phyloP scores from a whole-genome alignment of 176 grass and related monocot genomes.

The Carex myosuroides region DNA sequence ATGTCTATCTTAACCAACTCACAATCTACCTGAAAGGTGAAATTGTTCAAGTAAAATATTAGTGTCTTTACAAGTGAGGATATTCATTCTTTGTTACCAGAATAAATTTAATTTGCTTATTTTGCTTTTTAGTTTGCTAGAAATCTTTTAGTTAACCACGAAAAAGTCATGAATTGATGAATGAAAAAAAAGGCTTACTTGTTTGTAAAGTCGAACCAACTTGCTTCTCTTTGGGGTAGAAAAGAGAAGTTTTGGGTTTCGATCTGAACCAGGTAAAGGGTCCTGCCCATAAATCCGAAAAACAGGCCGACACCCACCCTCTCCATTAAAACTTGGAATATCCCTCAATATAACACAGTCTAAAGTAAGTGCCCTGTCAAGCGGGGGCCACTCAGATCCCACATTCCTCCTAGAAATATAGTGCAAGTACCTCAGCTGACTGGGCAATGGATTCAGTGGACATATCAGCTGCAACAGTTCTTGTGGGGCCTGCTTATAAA shows the following conservation, averaged over 20 bases:
- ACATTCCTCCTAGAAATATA: constrained; percentile 92
- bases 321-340: constrained; percentile 49
- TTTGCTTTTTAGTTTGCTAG: not conserved
- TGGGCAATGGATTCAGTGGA: constrained; percentile 85
- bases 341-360: constrained; percentile 90
- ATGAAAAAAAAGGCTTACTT: constrained; percentile 32
- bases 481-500: constrained; percentile 86
- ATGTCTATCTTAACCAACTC: constrained; percentile 96
- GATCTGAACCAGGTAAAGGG: constrained; percentile 52
- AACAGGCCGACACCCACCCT: constrained; percentile 80
- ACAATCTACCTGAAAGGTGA: constrained; percentile 61
- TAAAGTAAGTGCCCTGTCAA: constrained; percentile 82
- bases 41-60: constrained; percentile 6
- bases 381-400: constrained; percentile 70
- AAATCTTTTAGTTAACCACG: not conserved
- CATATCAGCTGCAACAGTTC: constrained; percentile 72
- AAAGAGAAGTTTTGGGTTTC: constrained; percentile 62
- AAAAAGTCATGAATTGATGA: not conserved
- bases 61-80: not conserved
- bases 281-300: constrained; percentile 96
- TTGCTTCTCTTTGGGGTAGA: constrained; percentile 80
- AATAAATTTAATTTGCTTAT: not conserved
- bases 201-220: constrained; percentile 75
- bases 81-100: not conserved
- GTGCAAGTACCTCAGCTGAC: constrained; percentile 87